phyloP scores from a whole-genome alignment of 129 eudicot genomes.

The Tanacetum coccineum region DNA sequence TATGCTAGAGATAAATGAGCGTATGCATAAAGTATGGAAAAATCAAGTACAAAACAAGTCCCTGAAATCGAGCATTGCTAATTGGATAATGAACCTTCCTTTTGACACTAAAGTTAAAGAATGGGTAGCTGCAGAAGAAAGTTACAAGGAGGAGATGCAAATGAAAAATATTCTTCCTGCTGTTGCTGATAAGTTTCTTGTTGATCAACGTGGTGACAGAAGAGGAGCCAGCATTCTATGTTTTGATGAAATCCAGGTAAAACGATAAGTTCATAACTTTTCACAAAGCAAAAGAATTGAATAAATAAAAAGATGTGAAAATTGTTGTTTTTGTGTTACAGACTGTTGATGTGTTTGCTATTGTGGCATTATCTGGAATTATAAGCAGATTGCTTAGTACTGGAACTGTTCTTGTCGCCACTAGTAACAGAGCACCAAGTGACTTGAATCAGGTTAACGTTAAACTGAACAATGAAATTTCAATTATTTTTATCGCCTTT shows the following conservation, averaged over 20 bases:
- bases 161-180: conserved; percentile 94
- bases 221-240: conserved; percentile 86
- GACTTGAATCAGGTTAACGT: conserved; percentile 79
- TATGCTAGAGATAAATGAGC: conserved; percentile 87
- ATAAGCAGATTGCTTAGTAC: conserved; percentile 86
- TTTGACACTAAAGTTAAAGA: conserved; percentile 81
- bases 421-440: conserved; percentile 93
- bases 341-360: conserved; percentile 98
- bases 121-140: conserved; percentile 95
- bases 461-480: neutral
- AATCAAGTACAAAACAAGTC: conserved; percentile 69
- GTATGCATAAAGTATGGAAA: conserved; percentile 91
- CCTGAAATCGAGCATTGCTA: conserved; percentile 63
- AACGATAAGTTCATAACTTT: neutral
- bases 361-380: conserved; percentile 96
- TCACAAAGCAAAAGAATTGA: too few relatives aligned
- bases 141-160: conserved; percentile 71
- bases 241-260: conserved; percentile 96
- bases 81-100: conserved; percentile 88
- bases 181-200: conserved; percentile 92
- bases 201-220: conserved; percentile 42
- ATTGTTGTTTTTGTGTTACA: conserved; percentile 38
- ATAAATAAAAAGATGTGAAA: neutral
- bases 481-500: neutral
- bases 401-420: conserved; percentile 97